Percentiles rank a stretch among this genome's conserved stretches.
phyloP scores from a whole-genome alignment of 129 eudicot species.

The Mikania micrantha region DNA sequence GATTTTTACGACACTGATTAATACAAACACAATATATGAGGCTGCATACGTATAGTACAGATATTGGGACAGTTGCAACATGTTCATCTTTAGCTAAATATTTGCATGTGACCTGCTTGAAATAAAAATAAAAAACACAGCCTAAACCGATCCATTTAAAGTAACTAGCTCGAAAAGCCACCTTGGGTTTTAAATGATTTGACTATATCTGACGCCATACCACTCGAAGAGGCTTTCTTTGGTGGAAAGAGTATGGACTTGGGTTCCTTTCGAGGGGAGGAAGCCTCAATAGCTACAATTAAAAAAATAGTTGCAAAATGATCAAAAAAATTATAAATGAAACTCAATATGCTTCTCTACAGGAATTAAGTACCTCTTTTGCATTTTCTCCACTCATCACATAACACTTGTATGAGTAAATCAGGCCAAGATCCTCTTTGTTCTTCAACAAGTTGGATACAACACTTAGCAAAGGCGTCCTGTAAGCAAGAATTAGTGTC shows the following conservation, averaged over 20 bases:
- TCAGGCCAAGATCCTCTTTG: slow-evolving; percentile 82
- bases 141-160: background rate
- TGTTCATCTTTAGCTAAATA: background rate
- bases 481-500: slow-evolving; percentile 22
- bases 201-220: slow-evolving; percentile 28
- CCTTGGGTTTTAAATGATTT: background rate
- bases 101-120: background rate
- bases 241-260: slow-evolving; percentile 55
- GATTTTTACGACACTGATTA: too few species aligned
- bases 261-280: slow-evolving; percentile 82
- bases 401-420: slow-evolving; percentile 53
- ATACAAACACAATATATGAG: background rate
- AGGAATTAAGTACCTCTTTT: slow-evolving; percentile 61
- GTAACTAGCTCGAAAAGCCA: background rate
- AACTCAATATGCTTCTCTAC: background rate
- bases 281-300: slow-evolving; percentile 74
- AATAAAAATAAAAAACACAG: background rate
- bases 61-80: background rate
- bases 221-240: slow-evolving; percentile 38
- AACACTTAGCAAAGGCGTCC: slow-evolving; percentile 52
- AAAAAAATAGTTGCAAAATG: background rate
- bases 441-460: slow-evolving; percentile 47
- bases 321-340: background rate
- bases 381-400: slow-evolving; percentile 96
- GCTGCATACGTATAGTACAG: background rate